Conservation (phyloP, 2,329 filamentous ascomycete genomes). For the Diaporthe ilicicola region DNA sequence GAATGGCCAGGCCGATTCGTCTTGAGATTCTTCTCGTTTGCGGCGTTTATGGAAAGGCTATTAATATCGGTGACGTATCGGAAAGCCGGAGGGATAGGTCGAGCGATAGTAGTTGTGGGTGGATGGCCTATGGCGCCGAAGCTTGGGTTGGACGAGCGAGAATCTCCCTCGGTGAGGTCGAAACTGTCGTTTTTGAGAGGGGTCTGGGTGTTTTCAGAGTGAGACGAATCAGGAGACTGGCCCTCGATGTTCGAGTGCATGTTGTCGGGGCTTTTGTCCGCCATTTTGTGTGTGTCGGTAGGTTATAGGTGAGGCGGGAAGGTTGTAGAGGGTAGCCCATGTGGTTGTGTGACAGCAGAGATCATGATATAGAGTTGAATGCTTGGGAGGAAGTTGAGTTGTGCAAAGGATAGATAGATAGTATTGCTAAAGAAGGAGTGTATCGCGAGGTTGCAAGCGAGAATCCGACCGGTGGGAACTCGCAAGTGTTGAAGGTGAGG, state of each 20-base stretch:
- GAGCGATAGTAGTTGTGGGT: accelerated
- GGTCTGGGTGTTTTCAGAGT: background rate
- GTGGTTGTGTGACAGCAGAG: no score
- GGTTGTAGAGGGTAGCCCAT: background rate
- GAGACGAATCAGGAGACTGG: background rate
- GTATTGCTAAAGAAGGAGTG: background rate
- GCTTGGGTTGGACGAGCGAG: background rate
- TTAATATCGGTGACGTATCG: background rate
- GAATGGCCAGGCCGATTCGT: background rate
- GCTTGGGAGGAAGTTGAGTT: background rate
- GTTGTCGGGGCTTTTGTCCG: background rate
- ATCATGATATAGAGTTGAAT: background rate
- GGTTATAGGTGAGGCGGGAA: background rate
- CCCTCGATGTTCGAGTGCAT: no score
- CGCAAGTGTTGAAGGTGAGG: background rate
- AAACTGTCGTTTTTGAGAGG: background rate
- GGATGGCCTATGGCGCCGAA: background rate
- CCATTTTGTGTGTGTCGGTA: background rate
- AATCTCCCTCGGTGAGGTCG: accelerated
- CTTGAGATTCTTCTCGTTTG: background rate
- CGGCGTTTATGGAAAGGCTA: accelerated
- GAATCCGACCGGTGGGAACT: background rate
- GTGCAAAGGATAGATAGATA: background rate
- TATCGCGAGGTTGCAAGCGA: background rate
- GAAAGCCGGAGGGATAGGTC: background rate